Conservation (phyloP, 352 stramenopile species). For the Phytophthora fragariae region DNA sequence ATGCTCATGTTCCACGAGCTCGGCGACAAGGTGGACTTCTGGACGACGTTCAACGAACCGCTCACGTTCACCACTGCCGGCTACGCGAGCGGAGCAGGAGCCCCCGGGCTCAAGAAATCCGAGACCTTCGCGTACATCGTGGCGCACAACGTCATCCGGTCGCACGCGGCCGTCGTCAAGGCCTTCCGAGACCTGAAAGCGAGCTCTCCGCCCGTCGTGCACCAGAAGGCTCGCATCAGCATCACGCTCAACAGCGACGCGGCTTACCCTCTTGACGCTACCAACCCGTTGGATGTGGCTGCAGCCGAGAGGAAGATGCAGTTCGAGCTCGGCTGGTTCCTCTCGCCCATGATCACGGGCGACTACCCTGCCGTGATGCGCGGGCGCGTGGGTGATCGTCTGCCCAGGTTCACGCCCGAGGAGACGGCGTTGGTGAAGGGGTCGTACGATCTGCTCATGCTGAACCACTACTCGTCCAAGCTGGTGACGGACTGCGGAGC, state of each 20-base stretch:
- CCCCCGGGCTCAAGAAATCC: slow-evolving; percentile 52
- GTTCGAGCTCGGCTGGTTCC: slow-evolving; percentile 93
- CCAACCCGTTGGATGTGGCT: slow-evolving; percentile 47
- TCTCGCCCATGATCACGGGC: slow-evolving; percentile 88
- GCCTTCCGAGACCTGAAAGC: slow-evolving; percentile 86
- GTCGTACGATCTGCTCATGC: slow-evolving; percentile 93
- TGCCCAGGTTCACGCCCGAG: slow-evolving; percentile 88
- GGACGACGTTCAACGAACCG: slow-evolving; percentile 95
- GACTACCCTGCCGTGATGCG: slow-evolving; percentile 94
- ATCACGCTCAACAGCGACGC: slow-evolving; percentile 92
- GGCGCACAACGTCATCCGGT: slow-evolving; percentile 92
- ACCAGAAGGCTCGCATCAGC: slow-evolving; percentile 80
- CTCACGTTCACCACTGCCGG: slow-evolving; percentile 87
- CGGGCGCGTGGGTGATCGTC: slow-evolving; percentile 69
- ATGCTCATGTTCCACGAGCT: slow-evolving; percentile 91
- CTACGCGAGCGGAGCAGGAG: slow-evolving; percentile 79
- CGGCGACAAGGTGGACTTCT: slow-evolving; percentile 90
- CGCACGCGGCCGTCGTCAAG: slow-evolving; percentile 86
- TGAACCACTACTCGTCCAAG: slow-evolving; percentile 94
- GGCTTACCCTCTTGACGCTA: slow-evolving; percentile 77
- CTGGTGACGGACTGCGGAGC: slow-evolving; percentile 58
- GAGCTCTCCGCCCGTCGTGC: slow-evolving; percentile 27
- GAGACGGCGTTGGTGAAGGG: slow-evolving; percentile 74
- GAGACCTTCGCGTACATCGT: slow-evolving; percentile 59
- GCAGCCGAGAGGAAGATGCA: slow-evolving; percentile 89